Conservation (phyloP, 1,284 basidiomycete species). For the Chalciporus sp. region DNA sequence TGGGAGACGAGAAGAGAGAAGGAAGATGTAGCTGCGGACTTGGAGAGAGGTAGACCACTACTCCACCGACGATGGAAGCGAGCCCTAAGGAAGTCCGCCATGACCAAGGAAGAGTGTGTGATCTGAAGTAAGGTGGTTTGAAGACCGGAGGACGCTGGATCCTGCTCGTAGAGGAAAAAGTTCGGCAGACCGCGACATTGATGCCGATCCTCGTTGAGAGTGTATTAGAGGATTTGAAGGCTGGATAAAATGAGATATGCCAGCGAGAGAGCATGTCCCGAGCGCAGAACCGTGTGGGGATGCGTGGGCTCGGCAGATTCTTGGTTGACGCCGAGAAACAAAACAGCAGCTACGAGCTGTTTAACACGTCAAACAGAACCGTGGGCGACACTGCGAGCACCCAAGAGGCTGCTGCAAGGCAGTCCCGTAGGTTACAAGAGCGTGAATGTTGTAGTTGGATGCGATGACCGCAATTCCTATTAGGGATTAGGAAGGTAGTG, state of each 20-base stretch:
- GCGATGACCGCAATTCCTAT: neutral
- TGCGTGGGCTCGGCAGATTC: neutral
- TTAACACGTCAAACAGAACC: neutral
- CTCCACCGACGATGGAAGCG: slow-evolving; percentile 56
- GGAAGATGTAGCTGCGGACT: slow-evolving; percentile 42
- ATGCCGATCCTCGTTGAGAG: neutral
- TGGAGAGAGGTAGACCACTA: slow-evolving; percentile 49
- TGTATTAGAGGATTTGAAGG: slow-evolving; percentile 5
- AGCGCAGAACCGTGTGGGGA: neutral
- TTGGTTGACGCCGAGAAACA: neutral
- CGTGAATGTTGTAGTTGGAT: neutral
- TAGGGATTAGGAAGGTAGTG: too few relatives aligned
- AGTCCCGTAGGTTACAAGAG: neutral
- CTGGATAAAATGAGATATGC: slow-evolving; percentile 1
- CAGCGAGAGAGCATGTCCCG: slow-evolving; percentile 23
- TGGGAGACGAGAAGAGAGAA: slow-evolving; percentile 58
- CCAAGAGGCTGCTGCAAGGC: neutral
- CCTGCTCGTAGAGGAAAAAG: slow-evolving; percentile 9
- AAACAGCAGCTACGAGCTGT: neutral
- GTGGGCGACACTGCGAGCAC: slow-evolving; percentile 5
- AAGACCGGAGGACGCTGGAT: neutral
- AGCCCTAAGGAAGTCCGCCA: slow-evolving; percentile 50
- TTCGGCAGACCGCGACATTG: slow-evolving; percentile 2
- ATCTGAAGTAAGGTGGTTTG: slow-evolving; percentile 22
- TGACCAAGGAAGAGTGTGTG: slow-evolving; percentile 25